phyloP scores from a whole-genome alignment of 2,329 filamentous ascomycete genomes.

The Tricladium varicosporioides region DNA sequence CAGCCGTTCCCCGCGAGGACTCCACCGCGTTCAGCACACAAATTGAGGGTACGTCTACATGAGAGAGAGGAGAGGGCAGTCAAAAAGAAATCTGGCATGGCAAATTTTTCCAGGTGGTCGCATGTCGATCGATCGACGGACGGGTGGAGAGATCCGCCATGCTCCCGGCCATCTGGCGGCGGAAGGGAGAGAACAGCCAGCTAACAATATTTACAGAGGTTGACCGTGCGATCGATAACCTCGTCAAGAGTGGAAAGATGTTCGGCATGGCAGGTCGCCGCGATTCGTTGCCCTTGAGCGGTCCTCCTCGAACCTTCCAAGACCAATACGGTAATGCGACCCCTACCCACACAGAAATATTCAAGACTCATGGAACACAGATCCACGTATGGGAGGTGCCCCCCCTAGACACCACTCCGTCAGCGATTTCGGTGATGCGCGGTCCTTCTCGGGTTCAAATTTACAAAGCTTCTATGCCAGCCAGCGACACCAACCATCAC shows the following conservation, averaged over 20 bases:
- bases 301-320: constrained; percentile 52
- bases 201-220: constrained; percentile 64
- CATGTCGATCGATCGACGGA: constrained; percentile 1
- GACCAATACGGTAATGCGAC: constrained; percentile 55
- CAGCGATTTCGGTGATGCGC: constrained; percentile 69
- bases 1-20: constrained; percentile 72
- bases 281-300: constrained; percentile 71
- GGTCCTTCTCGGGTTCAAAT: constrained; percentile 72
- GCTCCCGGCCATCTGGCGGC: constrained; percentile 12
- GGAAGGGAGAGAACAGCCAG: constrained; percentile 4
- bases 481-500: constrained; percentile 84
- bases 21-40: constrained; percentile 78
- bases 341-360: constrained; percentile 26
- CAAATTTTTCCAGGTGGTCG: constrained; percentile 11
- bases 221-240: constrained; percentile 90
- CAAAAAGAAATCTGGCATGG: constrained; percentile 6
- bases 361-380: constrained; percentile 42
- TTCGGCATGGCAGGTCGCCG: constrained; percentile 71
- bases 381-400: constrained; percentile 64
- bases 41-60: constrained; percentile 73
- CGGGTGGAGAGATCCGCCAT: constrained; percentile 5
- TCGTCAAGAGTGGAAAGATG: constrained; percentile 95
- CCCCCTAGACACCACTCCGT: constrained; percentile 78
- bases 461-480: constrained; percentile 92
- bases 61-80: background rate